Conservation (phyloP, 306 rosid species). For the Begonia loranthoides region DNA sequence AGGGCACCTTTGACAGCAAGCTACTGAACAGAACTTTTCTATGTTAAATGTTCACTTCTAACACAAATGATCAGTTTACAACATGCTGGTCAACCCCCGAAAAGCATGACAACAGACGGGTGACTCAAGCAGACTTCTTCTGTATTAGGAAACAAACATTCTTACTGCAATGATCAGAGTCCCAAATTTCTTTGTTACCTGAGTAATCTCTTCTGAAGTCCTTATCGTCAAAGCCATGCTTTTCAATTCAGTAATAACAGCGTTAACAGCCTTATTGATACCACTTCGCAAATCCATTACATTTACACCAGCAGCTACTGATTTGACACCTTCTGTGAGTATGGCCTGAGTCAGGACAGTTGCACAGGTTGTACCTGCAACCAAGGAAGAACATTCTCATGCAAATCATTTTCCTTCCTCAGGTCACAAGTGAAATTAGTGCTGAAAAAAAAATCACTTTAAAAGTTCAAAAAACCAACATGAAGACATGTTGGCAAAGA, state of each 20-base stretch:
- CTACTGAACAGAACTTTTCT: too few relatives aligned
- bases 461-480: too few relatives aligned
- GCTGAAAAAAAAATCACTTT: background rate
- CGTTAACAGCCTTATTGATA: constrained; percentile 78
- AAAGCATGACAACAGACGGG: too few relatives aligned
- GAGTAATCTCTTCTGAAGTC: constrained; percentile 85
- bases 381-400: constrained; percentile 11
- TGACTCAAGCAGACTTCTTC: too few relatives aligned
- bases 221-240: constrained; percentile 75
- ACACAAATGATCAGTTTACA: too few relatives aligned
- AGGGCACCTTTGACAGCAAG: too few relatives aligned
- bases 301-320: constrained; percentile 84
- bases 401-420: background rate
- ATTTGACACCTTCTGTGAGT: constrained; percentile 82
- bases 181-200: constrained; percentile 31
- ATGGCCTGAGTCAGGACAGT: constrained; percentile 89
- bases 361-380: constrained; percentile 94
- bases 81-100: too few relatives aligned
- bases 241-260: constrained; percentile 69
- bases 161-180: background rate
- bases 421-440: background rate
- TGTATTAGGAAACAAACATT: too few relatives aligned
- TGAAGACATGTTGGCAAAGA: too few relatives aligned
- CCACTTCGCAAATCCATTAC: constrained; percentile 88
- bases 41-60: too few relatives aligned